Percentiles rank a stretch among this genome's conserved stretches.
Evolutionary conservation across 495 filamentous ascomycete species (phyloP).

Genomic region (Arthonia radiata): DNA sequence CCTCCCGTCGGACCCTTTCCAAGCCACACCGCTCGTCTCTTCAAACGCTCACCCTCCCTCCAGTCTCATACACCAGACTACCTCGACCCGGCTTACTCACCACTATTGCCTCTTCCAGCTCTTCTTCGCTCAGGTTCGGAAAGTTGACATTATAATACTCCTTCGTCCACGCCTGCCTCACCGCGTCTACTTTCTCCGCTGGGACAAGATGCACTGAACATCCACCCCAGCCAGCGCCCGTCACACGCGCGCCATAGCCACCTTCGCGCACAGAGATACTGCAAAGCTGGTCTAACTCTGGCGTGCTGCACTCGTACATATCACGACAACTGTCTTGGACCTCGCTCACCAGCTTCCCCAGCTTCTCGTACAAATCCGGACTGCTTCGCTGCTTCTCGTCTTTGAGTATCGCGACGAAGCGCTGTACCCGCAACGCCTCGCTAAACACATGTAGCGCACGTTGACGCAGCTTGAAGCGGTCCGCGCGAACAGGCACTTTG

Average conservation of each 20-base stretch:
- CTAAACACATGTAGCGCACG: slow-evolving; percentile 73
- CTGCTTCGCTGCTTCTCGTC: slow-evolving; percentile 18
- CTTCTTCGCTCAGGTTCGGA: slow-evolving; percentile 43
- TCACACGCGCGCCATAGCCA: slow-evolving; percentile 64
- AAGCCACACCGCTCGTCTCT: too few relatives aligned
- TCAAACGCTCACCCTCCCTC: too few relatives aligned
- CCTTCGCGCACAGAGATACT: slow-evolving; percentile 51
- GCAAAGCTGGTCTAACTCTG: slow-evolving; percentile 74
- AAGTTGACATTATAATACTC: slow-evolving; percentile 61
- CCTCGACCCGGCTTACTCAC: slow-evolving; percentile 69
- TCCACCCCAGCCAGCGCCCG: slow-evolving; percentile 91
- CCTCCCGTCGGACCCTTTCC: too few relatives aligned
- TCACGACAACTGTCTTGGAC: slow-evolving; percentile 70
- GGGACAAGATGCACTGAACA: slow-evolving; percentile 87
- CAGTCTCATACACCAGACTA: slow-evolving; percentile 31
- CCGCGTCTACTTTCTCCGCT: slow-evolving; percentile 56
- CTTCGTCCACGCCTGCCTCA: slow-evolving; percentile 49
- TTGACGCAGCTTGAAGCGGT: slow-evolving; percentile 67
- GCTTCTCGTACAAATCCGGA: slow-evolving; percentile 34
- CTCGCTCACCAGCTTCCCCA: slow-evolving; percentile 72
- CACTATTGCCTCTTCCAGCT: slow-evolving; percentile 56
- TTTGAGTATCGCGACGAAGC: slow-evolving; percentile 49
- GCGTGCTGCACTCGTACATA: slow-evolving; percentile 70
- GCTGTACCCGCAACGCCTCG: slow-evolving; percentile 66
- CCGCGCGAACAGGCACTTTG: slow-evolving; percentile 67